A percentile compares a stretch with the other conserved stretches of the same genome.
These are phyloP conservation scores for Stachybotrys chlorohalonatus DNA, from an alignment of 2,329 filamentous ascomycete species.

Conservation along the genomic window DNA sequence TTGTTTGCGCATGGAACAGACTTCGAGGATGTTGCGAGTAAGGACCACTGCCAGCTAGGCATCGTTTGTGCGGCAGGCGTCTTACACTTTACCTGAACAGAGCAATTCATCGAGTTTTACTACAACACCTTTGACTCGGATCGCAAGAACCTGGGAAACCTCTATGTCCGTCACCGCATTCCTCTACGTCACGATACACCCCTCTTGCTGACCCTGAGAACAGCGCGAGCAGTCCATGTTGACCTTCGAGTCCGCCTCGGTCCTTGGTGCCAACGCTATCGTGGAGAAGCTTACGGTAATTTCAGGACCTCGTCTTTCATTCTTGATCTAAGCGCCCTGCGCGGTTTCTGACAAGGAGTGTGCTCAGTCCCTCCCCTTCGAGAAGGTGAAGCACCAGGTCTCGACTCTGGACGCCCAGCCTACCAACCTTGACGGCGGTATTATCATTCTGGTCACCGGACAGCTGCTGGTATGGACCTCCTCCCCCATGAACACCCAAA, in stretches of 20 bases:
- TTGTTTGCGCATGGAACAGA: slow-evolving; percentile 15
- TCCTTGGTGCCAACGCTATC: slow-evolving; percentile 57
- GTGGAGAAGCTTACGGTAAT: slow-evolving; percentile 71
- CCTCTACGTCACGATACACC: not conserved
- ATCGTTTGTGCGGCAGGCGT: not conserved
- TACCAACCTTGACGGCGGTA: slow-evolving; percentile 51
- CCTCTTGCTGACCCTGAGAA: slow-evolving; percentile 2
- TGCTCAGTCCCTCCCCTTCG: slow-evolving; percentile 66
- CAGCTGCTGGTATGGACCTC: slow-evolving; percentile 61
- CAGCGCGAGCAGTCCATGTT: slow-evolving; percentile 82
- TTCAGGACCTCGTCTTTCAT: not conserved
- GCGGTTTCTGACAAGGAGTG: not conserved
- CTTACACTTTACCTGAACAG: slow-evolving; percentile 32
- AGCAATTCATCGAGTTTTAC: slow-evolving; percentile 84
- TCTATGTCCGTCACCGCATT: slow-evolving; percentile 64
- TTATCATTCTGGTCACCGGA: slow-evolving; percentile 84
- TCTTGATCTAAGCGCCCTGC: no score
- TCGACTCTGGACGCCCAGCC: slow-evolving; percentile 79
- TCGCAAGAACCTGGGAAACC: slow-evolving; percentile 52
- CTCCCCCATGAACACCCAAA: slow-evolving; percentile 1
- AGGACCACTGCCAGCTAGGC: slow-evolving; percentile 12
- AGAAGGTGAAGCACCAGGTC: slow-evolving; percentile 71
- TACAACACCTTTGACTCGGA: slow-evolving; percentile 78
- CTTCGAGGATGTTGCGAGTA: slow-evolving; percentile 39
- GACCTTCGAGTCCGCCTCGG: slow-evolving; percentile 72